A percentile compares a stretch with the other conserved stretches of the same genome.
phyloP scores from a whole-genome alignment of 345 rosid species.

The Cardamine resedifolia region DNA sequence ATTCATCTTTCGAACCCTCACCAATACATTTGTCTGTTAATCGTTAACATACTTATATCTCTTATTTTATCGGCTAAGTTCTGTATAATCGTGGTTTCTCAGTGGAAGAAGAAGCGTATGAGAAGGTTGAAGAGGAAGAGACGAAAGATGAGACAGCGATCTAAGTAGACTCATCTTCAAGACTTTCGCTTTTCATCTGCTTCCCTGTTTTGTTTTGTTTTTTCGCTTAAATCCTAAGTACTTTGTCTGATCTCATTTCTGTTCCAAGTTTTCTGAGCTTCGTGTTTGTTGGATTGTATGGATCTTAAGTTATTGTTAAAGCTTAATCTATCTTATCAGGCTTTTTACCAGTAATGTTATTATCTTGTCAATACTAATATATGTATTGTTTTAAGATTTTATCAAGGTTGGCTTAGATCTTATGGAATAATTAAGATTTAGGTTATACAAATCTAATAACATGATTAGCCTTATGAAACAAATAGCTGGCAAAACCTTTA shows the following conservation, averaged over 20 bases:
- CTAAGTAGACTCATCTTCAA: conserved; percentile 59
- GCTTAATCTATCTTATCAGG: not conserved
- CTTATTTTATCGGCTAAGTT: not conserved
- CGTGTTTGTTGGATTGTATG: conserved; percentile 26
- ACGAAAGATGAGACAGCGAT: conserved; percentile 99
- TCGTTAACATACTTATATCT: not conserved
- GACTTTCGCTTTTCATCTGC: conserved; percentile 6
- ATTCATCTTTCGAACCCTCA: not conserved
- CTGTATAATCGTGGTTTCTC: conserved; percentile 14
- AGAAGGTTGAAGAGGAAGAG: conserved; percentile 99
- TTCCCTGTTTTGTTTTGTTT: conserved; percentile 13
- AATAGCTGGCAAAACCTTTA: not conserved
- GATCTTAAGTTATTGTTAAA: conserved; percentile 19
- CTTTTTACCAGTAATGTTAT: not conserved
- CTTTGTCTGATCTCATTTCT: conserved; percentile 18
- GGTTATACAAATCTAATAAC: not conserved
- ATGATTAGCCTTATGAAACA: not conserved
- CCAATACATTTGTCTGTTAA: not conserved
- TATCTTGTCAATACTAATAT: not conserved
- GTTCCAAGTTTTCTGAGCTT: conserved; percentile 8
- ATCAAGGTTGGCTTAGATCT: not conserved
- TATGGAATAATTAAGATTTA: not conserved
- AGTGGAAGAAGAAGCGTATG: conserved; percentile 99
- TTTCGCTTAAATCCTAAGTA: conserved; percentile 10
- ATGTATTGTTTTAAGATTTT: not conserved